These are phyloP conservation scores for Penicillium sp. DNA, from an alignment of 2,329 filamentous ascomycete species.

Conservation along the genomic window DNA sequence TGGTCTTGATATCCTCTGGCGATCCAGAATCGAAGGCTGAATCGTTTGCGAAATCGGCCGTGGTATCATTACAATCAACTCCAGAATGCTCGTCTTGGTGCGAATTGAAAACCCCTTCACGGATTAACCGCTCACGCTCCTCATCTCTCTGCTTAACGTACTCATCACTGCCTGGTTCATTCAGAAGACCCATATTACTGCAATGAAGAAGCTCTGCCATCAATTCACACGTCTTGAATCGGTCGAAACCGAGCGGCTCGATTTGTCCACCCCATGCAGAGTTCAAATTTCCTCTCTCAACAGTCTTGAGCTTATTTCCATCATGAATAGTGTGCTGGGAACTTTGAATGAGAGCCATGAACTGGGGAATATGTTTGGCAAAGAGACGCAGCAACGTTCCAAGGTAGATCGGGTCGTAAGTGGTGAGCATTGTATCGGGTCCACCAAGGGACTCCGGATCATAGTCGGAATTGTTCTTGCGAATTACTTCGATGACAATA, in stretches of 20 bases:
- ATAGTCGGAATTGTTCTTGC: conserved; percentile 99
- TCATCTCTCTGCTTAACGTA: conserved; percentile 75
- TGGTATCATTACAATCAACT: conserved; percentile 56
- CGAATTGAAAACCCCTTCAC: conserved; percentile 66
- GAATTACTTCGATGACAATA: conserved; percentile 96
- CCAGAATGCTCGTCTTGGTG: conserved; percentile 49
- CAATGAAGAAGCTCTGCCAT: conserved; percentile 98
- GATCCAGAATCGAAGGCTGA: conserved; percentile 47
- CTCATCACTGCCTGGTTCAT: conserved; percentile 85
- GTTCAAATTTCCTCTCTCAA: conserved; percentile 70
- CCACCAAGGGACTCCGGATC: conserved; percentile 86
- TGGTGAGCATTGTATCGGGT: conserved; percentile 73
- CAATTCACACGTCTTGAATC: conserved; percentile 97
- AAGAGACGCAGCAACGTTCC: conserved; percentile 86
- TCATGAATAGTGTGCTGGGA: conserved; percentile 59
- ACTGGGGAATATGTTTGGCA: conserved; percentile 85
- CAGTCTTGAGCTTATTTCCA: conserved; percentile 56
- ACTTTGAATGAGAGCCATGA: conserved; percentile 86
- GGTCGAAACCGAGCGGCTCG: conserved; percentile 91
- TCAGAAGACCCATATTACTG: conserved; percentile 96
- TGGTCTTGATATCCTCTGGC: conserved; percentile 64
- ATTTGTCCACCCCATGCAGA: conserved; percentile 90
- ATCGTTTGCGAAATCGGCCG: conserved; percentile 42
- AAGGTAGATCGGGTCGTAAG: conserved; percentile 90
- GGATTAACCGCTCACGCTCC: conserved; percentile 75